These are phyloP conservation scores for Syncephalastrum contaminatum DNA, from an alignment of 371 early-diverging fungal genomes.

Conservation along the genomic window DNA sequence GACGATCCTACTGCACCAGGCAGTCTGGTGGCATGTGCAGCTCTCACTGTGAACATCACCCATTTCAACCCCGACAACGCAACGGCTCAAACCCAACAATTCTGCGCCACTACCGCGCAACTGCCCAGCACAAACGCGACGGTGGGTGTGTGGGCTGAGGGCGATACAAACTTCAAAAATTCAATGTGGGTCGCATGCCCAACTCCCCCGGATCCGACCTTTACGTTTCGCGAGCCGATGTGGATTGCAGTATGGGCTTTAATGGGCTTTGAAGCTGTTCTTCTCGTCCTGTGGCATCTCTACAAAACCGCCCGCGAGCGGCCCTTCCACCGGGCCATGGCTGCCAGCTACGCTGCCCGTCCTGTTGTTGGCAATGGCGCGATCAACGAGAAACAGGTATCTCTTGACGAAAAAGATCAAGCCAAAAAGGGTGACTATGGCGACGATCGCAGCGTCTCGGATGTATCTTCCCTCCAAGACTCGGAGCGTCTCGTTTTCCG, in stretches of 20 bases:
- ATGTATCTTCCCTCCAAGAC: slow-evolving; percentile 32
- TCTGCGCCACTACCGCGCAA: slow-evolving; percentile 42
- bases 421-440: slow-evolving; percentile 2
- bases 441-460: slow-evolving; percentile 12
- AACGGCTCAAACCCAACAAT: slow-evolving; percentile 34
- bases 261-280: slow-evolving; percentile 29
- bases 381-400: slow-evolving; percentile 11
- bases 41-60: slow-evolving; percentile 44
- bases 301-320: slow-evolving; percentile 42
- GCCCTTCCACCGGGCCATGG: slow-evolving; percentile 37
- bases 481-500: slow-evolving; percentile 55
- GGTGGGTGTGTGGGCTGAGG: slow-evolving; percentile 26
- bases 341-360: slow-evolving; percentile 24
- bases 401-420: slow-evolving; percentile 4
- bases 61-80: slow-evolving; percentile 53
- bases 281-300: slow-evolving; percentile 47
- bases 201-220: slow-evolving; percentile 30
- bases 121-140: slow-evolving; percentile 13
- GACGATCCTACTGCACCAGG: slow-evolving; percentile 17
- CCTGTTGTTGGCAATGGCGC: slow-evolving; percentile 30
- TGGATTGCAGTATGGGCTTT: slow-evolving; percentile 58
- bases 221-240: slow-evolving; percentile 59
- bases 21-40: slow-evolving; percentile 43
- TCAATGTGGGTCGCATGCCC: slow-evolving; percentile 58
- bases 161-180: slow-evolving; percentile 4